Evolutionary conservation across 129 eudicot species (phyloP).

Genomic region (Escallonia rubra): DNA sequence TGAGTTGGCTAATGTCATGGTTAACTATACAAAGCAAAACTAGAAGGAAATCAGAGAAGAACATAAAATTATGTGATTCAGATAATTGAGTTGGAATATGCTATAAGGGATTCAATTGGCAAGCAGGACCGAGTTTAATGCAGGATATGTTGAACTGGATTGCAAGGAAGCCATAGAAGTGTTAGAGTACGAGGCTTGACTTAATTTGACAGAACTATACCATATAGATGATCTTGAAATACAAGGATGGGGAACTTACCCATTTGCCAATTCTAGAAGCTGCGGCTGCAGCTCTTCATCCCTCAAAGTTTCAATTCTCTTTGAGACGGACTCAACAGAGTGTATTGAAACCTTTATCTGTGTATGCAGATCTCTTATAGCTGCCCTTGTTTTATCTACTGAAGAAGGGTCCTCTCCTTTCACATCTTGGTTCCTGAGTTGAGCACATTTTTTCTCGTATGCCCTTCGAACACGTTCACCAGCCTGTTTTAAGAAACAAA

Average conservation of each 20-base stretch:
- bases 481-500: conserved; percentile 38
- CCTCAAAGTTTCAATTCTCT: conserved; percentile 84
- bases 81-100: too few relatives aligned
- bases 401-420: conserved; percentile 81
- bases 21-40: too few relatives aligned
- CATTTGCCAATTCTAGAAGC: conserved; percentile 77
- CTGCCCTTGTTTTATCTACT: conserved; percentile 67
- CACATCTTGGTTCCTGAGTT: conserved; percentile 74
- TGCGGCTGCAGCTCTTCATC: conserved; percentile 97
- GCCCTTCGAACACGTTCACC: conserved; percentile 87
- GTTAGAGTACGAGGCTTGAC: too few relatives aligned
- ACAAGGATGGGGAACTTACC: conserved; percentile 38
- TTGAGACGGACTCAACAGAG: conserved; percentile 88
- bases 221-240: too few relatives aligned
- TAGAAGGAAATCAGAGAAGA: too few relatives aligned
- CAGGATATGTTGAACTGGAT: too few relatives aligned
- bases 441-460: conserved; percentile 82
- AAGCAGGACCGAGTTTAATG: too few relatives aligned
- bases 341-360: conserved; percentile 93
- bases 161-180: too few relatives aligned
- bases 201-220: too few relatives aligned
- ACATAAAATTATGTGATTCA: too few relatives aligned
- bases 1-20: too few relatives aligned
- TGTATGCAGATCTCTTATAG: conserved; percentile 74
- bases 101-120: too few relatives aligned